phyloP scores from a whole-genome alignment of 2,329 filamentous ascomycete genomes.

The Ophiostoma sp. region DNA sequence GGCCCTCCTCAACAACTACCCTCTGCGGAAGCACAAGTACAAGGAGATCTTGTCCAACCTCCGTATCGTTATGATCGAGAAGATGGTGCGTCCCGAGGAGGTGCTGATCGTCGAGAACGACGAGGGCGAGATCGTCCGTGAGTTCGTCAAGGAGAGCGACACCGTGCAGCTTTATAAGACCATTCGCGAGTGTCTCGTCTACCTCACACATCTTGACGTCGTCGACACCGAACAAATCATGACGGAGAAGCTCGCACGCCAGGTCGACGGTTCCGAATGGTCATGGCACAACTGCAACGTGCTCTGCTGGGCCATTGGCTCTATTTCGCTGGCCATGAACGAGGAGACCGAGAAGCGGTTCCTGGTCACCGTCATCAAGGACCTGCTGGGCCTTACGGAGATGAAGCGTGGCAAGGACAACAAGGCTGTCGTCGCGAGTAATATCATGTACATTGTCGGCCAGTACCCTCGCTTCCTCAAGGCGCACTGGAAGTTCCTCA shows the following conservation, averaged over 20 bases:
- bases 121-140: conserved; percentile 96
- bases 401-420: conserved; percentile 99
- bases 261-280: conserved; percentile 95
- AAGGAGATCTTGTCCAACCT: conserved; percentile 90
- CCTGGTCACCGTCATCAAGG: conserved; percentile 97
- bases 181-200: conserved; percentile 93
- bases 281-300: conserved; percentile 99
- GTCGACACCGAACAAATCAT: conserved; percentile 98
- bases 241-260: conserved; percentile 94
- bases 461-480: conserved; percentile 98
- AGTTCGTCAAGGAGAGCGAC: conserved; percentile 99
- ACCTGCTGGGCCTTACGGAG: conserved; percentile 91
- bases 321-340: conserved; percentile 98
- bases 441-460: conserved; percentile 99
- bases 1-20: conserved; percentile 80
- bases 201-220: conserved; percentile 95
- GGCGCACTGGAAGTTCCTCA: conserved; percentile 99
- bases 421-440: conserved; percentile 97
- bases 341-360: conserved; percentile 99
- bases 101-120: conserved; percentile 99
- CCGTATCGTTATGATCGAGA: conserved; percentile 98
- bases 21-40: conserved; percentile 97
- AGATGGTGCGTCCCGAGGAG: conserved; percentile 98
- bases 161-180: conserved; percentile 99
- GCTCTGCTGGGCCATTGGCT: conserved; percentile 98